Conservation (phyloP, 2,329 filamentous ascomycete species). For the Fusarium chlamydosporum region DNA sequence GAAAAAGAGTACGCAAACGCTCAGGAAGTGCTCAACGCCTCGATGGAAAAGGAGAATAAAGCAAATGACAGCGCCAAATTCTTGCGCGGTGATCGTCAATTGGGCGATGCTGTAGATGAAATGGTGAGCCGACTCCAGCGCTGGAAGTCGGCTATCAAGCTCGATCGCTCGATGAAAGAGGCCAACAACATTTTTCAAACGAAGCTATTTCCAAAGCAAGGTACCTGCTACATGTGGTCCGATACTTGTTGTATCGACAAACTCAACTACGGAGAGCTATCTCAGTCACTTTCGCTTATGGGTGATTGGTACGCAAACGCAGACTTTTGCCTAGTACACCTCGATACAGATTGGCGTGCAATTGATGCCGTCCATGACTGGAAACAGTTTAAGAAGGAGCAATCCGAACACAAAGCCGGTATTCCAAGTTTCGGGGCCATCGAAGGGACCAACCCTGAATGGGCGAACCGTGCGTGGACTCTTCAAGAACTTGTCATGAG, state of each 20-base stretch:
- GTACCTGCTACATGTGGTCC: constrained; percentile 10
- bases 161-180: not conserved
- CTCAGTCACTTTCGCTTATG: constrained; percentile 13
- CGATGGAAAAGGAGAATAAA: not conserved
- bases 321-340: constrained; percentile 9
- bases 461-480: constrained; percentile 16
- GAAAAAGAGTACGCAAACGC: not conserved
- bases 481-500: constrained; percentile 11
- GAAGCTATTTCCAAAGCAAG: not conserved
- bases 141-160: constrained; percentile 17
- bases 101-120: not conserved
- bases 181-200: not conserved
- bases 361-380: constrained; percentile 6
- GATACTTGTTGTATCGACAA: constrained; percentile 19
- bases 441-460: not conserved
- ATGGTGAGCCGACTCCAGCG: constrained; percentile 3
- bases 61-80: not conserved
- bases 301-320: constrained; percentile 17
- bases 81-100: not conserved
- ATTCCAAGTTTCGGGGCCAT: constrained; percentile 5
- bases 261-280: constrained; percentile 9
- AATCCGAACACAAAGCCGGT: rapidly evolving
- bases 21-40: not conserved
- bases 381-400: not conserved
- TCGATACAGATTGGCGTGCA: not conserved